phyloP scores from a whole-genome alignment of 805 yeast genomes.

The Barnettozyma vustinii region DNA sequence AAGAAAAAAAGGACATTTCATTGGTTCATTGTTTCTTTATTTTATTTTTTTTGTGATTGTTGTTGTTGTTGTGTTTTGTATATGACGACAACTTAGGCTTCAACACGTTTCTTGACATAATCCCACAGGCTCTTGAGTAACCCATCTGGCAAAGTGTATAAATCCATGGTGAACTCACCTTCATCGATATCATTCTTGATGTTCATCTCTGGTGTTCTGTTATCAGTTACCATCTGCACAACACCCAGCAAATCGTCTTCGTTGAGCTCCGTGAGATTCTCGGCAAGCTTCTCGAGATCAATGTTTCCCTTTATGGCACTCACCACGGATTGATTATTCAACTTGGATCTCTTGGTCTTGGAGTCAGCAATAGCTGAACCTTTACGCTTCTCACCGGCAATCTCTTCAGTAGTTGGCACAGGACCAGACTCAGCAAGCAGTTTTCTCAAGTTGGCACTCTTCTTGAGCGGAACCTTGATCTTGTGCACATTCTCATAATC shows the following conservation, averaged over 20 bases:
- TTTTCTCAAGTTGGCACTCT: constrained; percentile 56
- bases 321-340: constrained; percentile 21
- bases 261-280: constrained; percentile 76
- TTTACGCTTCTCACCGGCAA: constrained; percentile 34
- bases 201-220: constrained; percentile 91
- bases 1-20: background rate
- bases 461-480: constrained; percentile 68
- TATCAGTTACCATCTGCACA: constrained; percentile 96
- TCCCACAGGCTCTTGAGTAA: constrained; percentile 92
- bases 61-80: no score
- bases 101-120: constrained; percentile 70
- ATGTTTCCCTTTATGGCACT: constrained; percentile 67
- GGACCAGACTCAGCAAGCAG: constrained; percentile 78
- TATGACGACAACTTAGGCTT: constrained; percentile 4
- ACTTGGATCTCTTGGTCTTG: constrained; percentile 26
- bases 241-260: constrained; percentile 93
- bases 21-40: background rate
- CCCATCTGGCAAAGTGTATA: constrained; percentile 87
- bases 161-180: constrained; percentile 96
- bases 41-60: no score
- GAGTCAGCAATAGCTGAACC: constrained; percentile 13
- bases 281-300: constrained; percentile 87
- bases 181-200: constrained; percentile 92
- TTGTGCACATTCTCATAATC: constrained; percentile 74
- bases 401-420: constrained; percentile 49